These are phyloP conservation scores for Fusarium buxicola DNA, from an alignment of 2,329 filamentous ascomycete species.

Conservation along the genomic window DNA sequence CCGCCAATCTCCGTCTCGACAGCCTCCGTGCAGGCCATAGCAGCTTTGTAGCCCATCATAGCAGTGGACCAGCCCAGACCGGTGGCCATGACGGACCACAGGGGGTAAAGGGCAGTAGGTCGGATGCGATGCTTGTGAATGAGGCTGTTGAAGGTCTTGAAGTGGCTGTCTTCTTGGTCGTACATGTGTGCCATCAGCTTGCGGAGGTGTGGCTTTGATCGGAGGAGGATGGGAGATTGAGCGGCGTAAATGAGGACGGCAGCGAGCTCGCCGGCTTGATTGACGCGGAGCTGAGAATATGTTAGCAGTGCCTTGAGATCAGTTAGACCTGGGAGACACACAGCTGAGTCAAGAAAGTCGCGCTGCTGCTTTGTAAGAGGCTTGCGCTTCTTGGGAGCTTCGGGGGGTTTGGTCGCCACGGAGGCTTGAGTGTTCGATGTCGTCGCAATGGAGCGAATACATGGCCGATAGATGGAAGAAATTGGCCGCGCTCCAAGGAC, in stretches of 20 bases:
- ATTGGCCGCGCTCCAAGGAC: constrained; percentile 30
- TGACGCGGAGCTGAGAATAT: constrained; percentile 79
- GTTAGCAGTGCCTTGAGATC: constrained; percentile 13
- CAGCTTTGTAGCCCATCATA: constrained; percentile 88
- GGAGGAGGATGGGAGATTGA: constrained; percentile 84
- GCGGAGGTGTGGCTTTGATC: constrained; percentile 85
- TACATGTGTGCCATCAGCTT: constrained; percentile 98
- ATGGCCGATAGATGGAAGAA: constrained; percentile 26
- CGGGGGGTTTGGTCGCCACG: constrained; percentile 35
- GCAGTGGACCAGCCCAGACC: constrained; percentile 91
- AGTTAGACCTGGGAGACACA: constrained; percentile 51
- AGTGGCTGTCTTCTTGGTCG: constrained; percentile 91
- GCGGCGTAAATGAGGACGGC: constrained; percentile 93
- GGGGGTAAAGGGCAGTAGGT: constrained; percentile 89
- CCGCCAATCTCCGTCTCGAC: constrained; percentile 98
- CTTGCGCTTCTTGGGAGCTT: constrained; percentile 59
- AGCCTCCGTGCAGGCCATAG: constrained; percentile 98
- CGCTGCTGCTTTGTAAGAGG: constrained; percentile 77
- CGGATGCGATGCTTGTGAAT: constrained; percentile 89
- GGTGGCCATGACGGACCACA: constrained; percentile 86
- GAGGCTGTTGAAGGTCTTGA: constrained; percentile 85
- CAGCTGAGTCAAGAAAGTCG: constrained; percentile 80
- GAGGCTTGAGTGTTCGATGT: constrained; percentile 34
- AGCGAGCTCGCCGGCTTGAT: constrained; percentile 97
- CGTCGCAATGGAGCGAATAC: constrained; percentile 39